phyloP scores from a whole-genome alignment of 2,329 filamentous ascomycete species.

The Arachnopeziza araneosa region DNA sequence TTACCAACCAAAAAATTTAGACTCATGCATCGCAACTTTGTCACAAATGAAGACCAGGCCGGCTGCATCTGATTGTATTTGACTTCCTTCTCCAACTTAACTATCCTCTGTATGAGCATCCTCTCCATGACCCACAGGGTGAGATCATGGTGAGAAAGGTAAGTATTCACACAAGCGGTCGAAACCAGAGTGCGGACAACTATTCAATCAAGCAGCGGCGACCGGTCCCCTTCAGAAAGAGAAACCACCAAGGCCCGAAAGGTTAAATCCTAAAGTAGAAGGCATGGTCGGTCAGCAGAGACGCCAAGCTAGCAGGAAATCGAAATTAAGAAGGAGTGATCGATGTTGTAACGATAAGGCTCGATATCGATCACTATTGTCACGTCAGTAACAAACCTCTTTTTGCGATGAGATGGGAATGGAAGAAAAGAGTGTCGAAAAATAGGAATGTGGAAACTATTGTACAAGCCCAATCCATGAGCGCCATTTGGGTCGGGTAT shows the following conservation, averaged over 20 bases:
- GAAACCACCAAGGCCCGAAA: background rate
- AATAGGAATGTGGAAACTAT: conserved; percentile 12
- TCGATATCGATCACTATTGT: conserved; percentile 26
- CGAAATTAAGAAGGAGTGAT: background rate
- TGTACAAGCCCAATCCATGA: conserved; percentile 22
- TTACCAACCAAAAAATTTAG: too few relatives aligned
- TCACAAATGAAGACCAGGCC: too few relatives aligned
- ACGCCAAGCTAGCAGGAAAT: conserved; percentile 8
- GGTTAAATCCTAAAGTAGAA: conserved; percentile 9
- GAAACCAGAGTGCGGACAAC: background rate
- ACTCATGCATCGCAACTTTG: too few relatives aligned
- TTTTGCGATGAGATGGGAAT: background rate
- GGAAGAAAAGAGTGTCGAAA: conserved; percentile 10
- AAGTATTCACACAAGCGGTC: background rate
- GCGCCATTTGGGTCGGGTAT: conserved; percentile 23
- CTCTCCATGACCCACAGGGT: background rate
- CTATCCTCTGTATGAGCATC: background rate
- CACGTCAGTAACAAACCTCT: conserved; percentile 21
- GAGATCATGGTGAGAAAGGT: background rate
- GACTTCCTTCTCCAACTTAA: too few relatives aligned
- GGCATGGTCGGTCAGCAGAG: conserved; percentile 5
- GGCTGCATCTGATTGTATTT: too few relatives aligned
- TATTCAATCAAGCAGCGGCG: background rate
- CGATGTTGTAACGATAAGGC: conserved; percentile 5
- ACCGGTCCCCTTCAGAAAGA: background rate